phyloP scores from a whole-genome alignment of 169 alveolate species.

The Eimeria brunetti region DNA sequence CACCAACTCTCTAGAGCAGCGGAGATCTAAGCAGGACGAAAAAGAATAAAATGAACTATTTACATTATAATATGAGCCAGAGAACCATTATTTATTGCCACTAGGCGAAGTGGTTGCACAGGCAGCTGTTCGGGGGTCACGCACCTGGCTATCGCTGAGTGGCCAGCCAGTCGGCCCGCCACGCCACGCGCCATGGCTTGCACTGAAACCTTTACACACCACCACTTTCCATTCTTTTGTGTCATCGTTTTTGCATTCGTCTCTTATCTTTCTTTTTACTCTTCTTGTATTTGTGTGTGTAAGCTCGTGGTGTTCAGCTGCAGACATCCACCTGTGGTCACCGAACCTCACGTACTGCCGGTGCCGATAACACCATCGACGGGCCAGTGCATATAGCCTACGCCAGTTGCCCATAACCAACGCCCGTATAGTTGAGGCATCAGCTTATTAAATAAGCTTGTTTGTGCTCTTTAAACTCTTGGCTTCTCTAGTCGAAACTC shows the following conservation, averaged over 20 bases:
- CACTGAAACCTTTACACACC: neutral
- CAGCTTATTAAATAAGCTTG: neutral
- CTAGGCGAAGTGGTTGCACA: neutral
- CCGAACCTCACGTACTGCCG: neutral
- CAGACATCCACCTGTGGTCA: neutral
- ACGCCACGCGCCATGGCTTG: constrained; percentile 32
- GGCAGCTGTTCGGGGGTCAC: constrained; percentile 2
- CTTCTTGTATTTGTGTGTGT: neutral
- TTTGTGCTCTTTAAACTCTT: neutral
- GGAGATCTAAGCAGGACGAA: neutral
- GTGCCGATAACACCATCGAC: constrained; percentile 31
- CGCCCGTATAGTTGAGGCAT: neutral
- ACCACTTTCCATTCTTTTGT: neutral
- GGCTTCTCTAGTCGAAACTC: neutral
- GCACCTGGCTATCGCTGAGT: neutral
- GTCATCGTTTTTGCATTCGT: neutral
- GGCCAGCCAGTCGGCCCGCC: constrained; percentile 34
- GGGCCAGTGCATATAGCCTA: neutral
- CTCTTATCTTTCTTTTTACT: neutral
- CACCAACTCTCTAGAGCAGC: neutral
- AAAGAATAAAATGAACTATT: neutral
- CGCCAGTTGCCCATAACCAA: neutral
- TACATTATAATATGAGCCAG: neutral
- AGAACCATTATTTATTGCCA: neutral
- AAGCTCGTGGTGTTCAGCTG: neutral